Conservation (phyloP, 495 filamentous ascomycete genomes). For the Hypoxylon subgilvum region DNA sequence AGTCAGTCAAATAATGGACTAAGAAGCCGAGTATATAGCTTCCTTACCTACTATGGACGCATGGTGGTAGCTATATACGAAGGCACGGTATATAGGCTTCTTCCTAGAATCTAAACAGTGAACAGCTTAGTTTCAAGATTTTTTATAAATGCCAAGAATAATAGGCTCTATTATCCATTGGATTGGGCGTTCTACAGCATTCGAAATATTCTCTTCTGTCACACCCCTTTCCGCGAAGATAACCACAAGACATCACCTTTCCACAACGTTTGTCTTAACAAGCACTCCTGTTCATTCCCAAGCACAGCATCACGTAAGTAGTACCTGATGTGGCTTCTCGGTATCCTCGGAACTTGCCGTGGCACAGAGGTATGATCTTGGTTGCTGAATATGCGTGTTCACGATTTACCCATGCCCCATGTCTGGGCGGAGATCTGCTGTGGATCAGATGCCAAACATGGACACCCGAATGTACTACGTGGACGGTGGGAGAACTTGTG, state of each 20-base stretch:
- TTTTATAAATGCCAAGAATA: too few relatives aligned
- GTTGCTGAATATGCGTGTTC: constrained; percentile 2
- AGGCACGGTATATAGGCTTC: too few relatives aligned
- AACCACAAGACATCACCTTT: not conserved
- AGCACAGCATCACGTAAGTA: constrained; percentile 6
- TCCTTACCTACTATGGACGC: too few relatives aligned
- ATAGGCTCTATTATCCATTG: too few relatives aligned
- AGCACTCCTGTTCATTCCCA: constrained; percentile 6
- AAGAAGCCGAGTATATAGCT: too few relatives aligned
- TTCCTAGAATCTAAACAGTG: too few relatives aligned
- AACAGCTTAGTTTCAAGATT: too few relatives aligned
- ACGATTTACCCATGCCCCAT: constrained; percentile 8
- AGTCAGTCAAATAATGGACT: too few relatives aligned
- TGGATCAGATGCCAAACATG: constrained; percentile 19
- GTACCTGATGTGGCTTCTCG: constrained; percentile 17
- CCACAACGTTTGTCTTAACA: constrained; percentile 10
- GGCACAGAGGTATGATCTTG: constrained; percentile 15
- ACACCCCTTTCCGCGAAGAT: too few relatives aligned
- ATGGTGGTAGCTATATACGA: too few relatives aligned
- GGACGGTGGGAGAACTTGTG: not conserved
- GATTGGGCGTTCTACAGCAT: not conserved
- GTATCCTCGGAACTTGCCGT: constrained; percentile 30
- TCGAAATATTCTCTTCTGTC: not conserved
- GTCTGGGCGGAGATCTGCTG: not conserved
- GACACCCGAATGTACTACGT: constrained; percentile 5